Percentiles rank a stretch among this genome's conserved stretches.
These are phyloP conservation scores for Colletotrichum tabaci DNA, from an alignment of 2,329 filamentous ascomycete genomes.

Conservation along the genomic window DNA sequence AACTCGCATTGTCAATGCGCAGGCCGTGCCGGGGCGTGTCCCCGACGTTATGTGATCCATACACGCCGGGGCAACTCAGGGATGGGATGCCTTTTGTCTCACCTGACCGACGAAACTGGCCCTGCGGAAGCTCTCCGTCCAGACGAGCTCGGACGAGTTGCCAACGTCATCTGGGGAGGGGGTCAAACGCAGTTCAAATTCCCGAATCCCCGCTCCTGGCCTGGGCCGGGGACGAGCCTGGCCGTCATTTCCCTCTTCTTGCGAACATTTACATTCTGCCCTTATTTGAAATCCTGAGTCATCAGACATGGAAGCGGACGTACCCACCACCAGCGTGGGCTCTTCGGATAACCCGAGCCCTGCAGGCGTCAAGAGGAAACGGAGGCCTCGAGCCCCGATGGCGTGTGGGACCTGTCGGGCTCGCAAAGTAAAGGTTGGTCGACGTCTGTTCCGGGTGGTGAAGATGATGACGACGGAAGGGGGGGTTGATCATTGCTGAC, in stretches of 20 bases:
- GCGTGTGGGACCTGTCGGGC: slow-evolving; percentile 40
- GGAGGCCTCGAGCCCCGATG: slow-evolving; percentile 33
- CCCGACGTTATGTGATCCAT: neutral
- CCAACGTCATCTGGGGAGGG: neutral
- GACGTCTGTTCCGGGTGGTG: too few relatives aligned
- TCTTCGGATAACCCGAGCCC: slow-evolving; percentile 27
- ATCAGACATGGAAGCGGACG: slow-evolving; percentile 24
- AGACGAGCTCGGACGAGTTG: neutral
- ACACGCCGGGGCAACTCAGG: too few relatives aligned
- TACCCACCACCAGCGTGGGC: neutral
- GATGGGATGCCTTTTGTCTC: slow-evolving; percentile 6
- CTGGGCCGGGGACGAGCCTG: too few relatives aligned
- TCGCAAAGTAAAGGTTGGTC: slow-evolving; percentile 41
- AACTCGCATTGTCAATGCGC: neutral
- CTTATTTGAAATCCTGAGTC: too few relatives aligned
- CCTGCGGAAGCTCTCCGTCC: too few relatives aligned
- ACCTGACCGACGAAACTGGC: neutral
- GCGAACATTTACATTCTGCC: too few relatives aligned
- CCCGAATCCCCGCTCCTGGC: slow-evolving; percentile 5
- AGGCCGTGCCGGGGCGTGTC: neutral
- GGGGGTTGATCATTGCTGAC: neutral
- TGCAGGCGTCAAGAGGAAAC: slow-evolving; percentile 35
- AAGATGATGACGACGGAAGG: neutral
- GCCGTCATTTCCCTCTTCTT: too few relatives aligned
- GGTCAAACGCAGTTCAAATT: neutral